These are phyloP conservation scores for Stephanocyclus meneghinianus DNA, from an alignment of 352 stramenopile species.

Conservation along the genomic window DNA sequence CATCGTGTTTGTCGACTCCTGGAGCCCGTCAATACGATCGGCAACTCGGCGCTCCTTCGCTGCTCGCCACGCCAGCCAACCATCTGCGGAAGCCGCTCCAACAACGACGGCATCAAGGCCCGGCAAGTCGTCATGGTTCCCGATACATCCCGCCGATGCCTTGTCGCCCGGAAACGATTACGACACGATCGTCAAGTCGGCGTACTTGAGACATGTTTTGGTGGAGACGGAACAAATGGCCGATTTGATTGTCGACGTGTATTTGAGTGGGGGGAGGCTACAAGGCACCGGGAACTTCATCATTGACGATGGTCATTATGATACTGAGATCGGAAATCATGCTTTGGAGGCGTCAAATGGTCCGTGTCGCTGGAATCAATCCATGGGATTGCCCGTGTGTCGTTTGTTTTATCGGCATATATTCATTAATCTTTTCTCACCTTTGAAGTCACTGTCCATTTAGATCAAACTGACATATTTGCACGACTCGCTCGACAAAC, in stretches of 20 bases:
- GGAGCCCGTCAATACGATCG: not conserved
- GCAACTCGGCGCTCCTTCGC: not conserved
- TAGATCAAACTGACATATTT: conserved; percentile 56
- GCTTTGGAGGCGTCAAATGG: too few species aligned
- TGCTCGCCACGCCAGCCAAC: not conserved
- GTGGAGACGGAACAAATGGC: conserved; percentile 65
- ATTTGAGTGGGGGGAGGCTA: conserved; percentile 31
- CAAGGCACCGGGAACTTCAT: not conserved
- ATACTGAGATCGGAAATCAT: not conserved
- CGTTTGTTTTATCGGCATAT: not conserved
- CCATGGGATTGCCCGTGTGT: too few species aligned
- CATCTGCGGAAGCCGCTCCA: not conserved
- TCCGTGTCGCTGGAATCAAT: too few species aligned
- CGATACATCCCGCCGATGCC: conserved; percentile 40
- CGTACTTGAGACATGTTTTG: conserved; percentile 67
- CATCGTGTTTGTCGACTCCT: not conserved
- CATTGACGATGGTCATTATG: conserved; percentile 16
- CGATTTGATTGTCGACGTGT: conserved; percentile 54
- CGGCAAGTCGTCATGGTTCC: conserved; percentile 25
- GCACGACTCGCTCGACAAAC: conserved; percentile 50
- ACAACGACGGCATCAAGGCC: not conserved
- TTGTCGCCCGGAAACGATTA: conserved; percentile 51
- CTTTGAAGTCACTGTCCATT: not conserved
- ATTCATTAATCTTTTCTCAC: not conserved
- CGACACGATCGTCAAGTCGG: conserved; percentile 37